Evolutionary conservation across 2,329 filamentous ascomycete species (phyloP), one percentile per base, ranked within the genome.

Genomic region (Talaromyces atroroseus): DNA sequence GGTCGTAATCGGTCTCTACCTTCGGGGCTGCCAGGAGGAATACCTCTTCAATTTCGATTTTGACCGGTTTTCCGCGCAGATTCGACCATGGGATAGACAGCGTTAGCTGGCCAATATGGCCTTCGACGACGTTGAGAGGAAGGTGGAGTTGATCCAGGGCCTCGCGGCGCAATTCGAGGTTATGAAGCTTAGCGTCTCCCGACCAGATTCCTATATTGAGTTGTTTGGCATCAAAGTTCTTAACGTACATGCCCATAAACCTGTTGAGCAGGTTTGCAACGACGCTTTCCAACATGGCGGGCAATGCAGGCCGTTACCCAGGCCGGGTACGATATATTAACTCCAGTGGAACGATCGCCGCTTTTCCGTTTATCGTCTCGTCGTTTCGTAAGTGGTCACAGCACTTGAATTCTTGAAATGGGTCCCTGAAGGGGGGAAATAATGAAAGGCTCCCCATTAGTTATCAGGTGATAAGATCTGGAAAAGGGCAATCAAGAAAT

Each of bases 211-310:
- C 94, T 61, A 99, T 92, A 71, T 99, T 99, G 63, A 99, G 82
- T 78, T 99, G 94, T 68, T 90, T 88, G 54, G 94, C 90, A 74
- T 99, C 94, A 72, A 99, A 99, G 76, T 99, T 97, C 82, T 95
- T 92, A 75, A 99, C 92, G 75, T 99, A 99, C 88, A 97, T 96
- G 82, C 94, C 95, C 84, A 99, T 78, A 77, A 99, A 97, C 79
- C 95, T 89, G 80, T 99, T 99, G 66, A 99, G 87, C 80, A 99
- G 82, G 76, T 92, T 95, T 66, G 94, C 91, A 62, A 97, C 94
- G 65, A 99, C 82, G 65, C 92, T 90, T 82, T 99, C 94, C 78
- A 99, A 85, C 94, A 99, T 99, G 68, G 72, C 81, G 80, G 77
- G 73, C 72, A 73, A 66, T 65, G 73, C 70, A 71, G 79, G 84